Percentiles rank a stretch among this genome's conserved stretches.
phyloP scores from a whole-genome alignment of 768 basidiomycete genomes.

The Steccherinum ochraceum region DNA sequence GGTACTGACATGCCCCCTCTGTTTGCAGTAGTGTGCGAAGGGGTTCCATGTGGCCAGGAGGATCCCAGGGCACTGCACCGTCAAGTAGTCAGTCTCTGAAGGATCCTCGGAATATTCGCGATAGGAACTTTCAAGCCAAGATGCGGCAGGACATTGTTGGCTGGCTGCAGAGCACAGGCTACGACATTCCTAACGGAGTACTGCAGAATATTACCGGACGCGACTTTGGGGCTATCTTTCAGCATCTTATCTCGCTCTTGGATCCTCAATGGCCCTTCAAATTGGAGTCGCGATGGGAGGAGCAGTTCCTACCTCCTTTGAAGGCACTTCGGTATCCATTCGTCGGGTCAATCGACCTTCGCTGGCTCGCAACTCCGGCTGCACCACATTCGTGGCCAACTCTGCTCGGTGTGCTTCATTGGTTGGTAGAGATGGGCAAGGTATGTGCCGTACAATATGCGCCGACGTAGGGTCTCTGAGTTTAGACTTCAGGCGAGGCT shows the following conservation, averaged over 20 bases:
- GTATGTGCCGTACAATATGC: too few relatives aligned
- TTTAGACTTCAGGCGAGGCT: conserved; percentile 25
- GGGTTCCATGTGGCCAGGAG: conserved; percentile 68
- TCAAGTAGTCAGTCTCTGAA: conserved; percentile 51
- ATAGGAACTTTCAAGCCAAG: conserved; percentile 62
- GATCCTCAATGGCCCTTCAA: conserved; percentile 66
- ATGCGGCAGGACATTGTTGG: conserved; percentile 72
- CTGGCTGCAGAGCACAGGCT: conserved; percentile 62
- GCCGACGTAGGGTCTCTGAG: too few relatives aligned
- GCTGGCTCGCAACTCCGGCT: conserved; percentile 83
- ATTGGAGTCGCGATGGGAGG: conserved; percentile 58
- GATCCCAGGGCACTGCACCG: conserved; percentile 40
- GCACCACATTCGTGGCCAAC: conserved; percentile 91
- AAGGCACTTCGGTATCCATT: conserved; percentile 80
- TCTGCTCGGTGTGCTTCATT: conserved; percentile 83
- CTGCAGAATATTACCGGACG: conserved; percentile 77
- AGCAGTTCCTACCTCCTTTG: conserved; percentile 74
- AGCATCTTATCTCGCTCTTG: conserved; percentile 62
- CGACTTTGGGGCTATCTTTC: conserved; percentile 82
- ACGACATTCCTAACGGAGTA: conserved; percentile 61
- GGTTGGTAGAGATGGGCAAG: conserved; percentile 84
- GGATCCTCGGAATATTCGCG: conserved; percentile 76
- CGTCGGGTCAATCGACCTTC: conserved; percentile 70
- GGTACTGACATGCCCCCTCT: neutral
- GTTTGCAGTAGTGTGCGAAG: conserved; percentile 57